Conservation (phyloP, 306 rosid genomes). For the Herpetospermum pedunculosum region DNA sequence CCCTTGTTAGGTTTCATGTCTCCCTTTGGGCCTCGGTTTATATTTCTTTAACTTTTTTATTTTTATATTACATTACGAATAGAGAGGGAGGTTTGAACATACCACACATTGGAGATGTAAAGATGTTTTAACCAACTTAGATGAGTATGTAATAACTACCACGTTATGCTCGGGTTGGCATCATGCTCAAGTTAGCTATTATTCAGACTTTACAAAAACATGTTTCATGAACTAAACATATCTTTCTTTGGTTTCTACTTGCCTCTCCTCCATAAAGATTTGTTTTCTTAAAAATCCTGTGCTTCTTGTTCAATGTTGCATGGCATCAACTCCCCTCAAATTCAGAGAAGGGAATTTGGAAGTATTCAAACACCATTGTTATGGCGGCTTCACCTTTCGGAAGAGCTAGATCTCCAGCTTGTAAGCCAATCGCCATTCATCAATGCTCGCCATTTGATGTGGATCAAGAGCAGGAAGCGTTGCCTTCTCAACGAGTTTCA, state of each 20-base stretch:
- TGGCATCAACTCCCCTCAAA: not conserved
- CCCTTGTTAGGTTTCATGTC: too few species aligned
- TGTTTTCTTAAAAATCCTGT: not conserved
- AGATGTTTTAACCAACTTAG: too few species aligned
- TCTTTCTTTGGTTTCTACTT: not conserved
- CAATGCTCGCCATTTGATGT: slow-evolving; percentile 27
- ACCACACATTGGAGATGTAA: too few species aligned
- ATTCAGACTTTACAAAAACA: too few species aligned
- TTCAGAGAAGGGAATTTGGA: not conserved
- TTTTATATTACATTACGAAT: not conserved
- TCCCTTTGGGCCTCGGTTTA: too few species aligned
- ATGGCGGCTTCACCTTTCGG: not conserved
- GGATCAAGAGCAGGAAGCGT: slow-evolving; percentile 22
- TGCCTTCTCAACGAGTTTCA: slow-evolving; percentile 37
- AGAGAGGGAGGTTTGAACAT: too few species aligned
- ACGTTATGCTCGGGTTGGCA: too few species aligned
- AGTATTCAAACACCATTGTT: not conserved
- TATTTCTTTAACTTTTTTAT: too few species aligned
- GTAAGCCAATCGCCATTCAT: slow-evolving; percentile 55
- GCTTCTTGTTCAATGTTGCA: not conserved
- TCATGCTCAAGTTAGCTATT: too few species aligned
- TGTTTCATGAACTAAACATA: not conserved
- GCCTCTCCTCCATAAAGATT: not conserved
- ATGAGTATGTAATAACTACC: too few species aligned
- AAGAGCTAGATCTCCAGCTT: slow-evolving; percentile 13